Percentiles rank a stretch among this genome's conserved stretches.
Conservation (phyloP, 495 filamentous ascomycete species). For the Tricharina praecox region DNA sequence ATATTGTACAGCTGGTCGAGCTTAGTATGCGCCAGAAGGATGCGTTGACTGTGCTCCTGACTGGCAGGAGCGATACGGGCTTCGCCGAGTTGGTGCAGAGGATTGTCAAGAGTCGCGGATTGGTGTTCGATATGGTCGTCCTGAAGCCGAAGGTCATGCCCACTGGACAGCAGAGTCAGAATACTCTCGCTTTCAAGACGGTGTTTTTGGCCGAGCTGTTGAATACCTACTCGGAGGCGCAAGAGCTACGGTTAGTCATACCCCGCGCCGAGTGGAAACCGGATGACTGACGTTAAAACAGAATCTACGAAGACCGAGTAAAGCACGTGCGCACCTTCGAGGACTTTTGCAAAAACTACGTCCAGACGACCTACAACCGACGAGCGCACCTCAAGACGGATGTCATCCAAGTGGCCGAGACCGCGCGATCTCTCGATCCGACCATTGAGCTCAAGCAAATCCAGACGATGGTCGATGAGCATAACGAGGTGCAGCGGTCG, state of each 20-base stretch:
- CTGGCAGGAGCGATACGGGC: constrained; percentile 60
- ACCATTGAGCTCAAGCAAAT: constrained; percentile 67
- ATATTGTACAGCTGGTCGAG: constrained; percentile 64
- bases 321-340: constrained; percentile 62
- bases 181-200: constrained; percentile 80
- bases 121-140: constrained; percentile 77
- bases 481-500: constrained; percentile 43
- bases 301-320: constrained; percentile 44
- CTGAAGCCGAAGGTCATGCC: constrained; percentile 50
- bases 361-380: constrained; percentile 30
- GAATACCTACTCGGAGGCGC: constrained; percentile 63
- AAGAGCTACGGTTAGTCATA: too few relatives aligned
- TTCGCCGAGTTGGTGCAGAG: constrained; percentile 69
- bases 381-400: constrained; percentile 49
- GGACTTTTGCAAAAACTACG: constrained; percentile 59
- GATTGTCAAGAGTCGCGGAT: constrained; percentile 58
- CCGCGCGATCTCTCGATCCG: constrained; percentile 58
- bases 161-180: constrained; percentile 45
- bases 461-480: constrained; percentile 73
- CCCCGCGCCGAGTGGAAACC: too few relatives aligned
- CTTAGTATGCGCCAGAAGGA: constrained; percentile 78
- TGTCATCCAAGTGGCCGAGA: constrained; percentile 75
- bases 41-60: constrained; percentile 71
- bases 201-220: constrained; percentile 60
- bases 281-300: too few relatives aligned